These are phyloP conservation scores for Laguncularia racemosa DNA, from an alignment of 345 rosid species.

Conservation along the genomic window DNA sequence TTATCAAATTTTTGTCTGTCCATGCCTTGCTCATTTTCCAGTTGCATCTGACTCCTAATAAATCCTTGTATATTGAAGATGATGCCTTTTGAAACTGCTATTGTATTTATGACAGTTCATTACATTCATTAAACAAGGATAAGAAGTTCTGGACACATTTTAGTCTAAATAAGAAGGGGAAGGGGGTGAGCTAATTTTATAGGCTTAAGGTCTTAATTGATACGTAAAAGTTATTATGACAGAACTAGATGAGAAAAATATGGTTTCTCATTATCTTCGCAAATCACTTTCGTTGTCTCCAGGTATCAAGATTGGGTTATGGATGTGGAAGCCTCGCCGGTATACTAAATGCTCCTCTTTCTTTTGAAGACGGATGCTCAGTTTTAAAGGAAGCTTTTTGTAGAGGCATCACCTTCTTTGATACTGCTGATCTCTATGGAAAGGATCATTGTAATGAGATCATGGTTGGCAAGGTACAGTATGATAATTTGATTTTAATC, in stretches of 20 bases:
- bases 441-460: conserved; percentile 31
- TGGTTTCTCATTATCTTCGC: background rate
- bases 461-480: conserved; percentile 38
- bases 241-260: background rate
- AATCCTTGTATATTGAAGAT: too few relatives aligned
- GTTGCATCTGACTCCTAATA: too few relatives aligned
- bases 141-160: background rate
- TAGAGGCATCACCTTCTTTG: conserved; percentile 43
- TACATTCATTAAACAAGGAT: background rate
- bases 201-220: too few relatives aligned
- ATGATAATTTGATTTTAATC: background rate
- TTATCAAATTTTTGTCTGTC: too few relatives aligned
- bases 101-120: too few relatives aligned
- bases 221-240: too few relatives aligned
- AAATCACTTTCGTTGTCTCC: background rate
- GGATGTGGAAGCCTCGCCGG: conserved; percentile 50
- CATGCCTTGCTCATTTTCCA: too few relatives aligned
- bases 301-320: conserved; percentile 43
- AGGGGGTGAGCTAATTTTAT: too few relatives aligned
- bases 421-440: conserved; percentile 34
- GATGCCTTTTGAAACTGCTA: too few relatives aligned
- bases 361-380: conserved; percentile 40
- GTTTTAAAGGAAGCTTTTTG: conserved; percentile 25
- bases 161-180: too few relatives aligned
- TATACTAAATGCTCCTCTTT: conserved; percentile 24